Evolutionary conservation across 176 grass and related monocot species (phyloP), one percentile per base, ranked within the genome.

Genomic region (Elaeis guineensis): DNA sequence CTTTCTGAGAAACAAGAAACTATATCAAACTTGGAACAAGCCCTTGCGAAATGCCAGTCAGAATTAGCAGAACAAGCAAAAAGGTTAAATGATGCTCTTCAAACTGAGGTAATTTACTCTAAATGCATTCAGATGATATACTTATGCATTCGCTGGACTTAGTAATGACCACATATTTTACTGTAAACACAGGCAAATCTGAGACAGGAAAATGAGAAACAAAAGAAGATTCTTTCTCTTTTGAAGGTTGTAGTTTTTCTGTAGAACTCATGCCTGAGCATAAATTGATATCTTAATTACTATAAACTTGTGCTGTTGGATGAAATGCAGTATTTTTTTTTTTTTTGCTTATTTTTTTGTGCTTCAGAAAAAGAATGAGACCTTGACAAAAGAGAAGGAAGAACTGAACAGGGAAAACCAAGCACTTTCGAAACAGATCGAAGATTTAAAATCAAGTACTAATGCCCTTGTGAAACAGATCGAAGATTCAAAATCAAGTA

Each of bases 401-500:
- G 65, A 68, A 28, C 26, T 68, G n/a, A 68, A 29, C 52, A 93
- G 67, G 73, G 84, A 88, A 76, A 93, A 88, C 52, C 71, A 81
- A 72, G 74, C 48, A 52, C 72, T 88, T 39, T 67, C 55, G 57
- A 97, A 97, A 69, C 84, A 89, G 71, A 89, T 98, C 44, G 93
- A 98, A 75, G 93, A 92, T 66, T 77, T 86, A 28, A 98, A 89
- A 92, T 92, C 93, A 83, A 82, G 93, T 98, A 90, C 16, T 30
- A 30, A 30, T 30, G 74, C 51, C 57, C 72, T 89, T 44, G 60
- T 58, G 64, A 98, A 98, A 69, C 84, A 89, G 71, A 89, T 98
- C 48, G 93, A 98, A 72, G 93, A 89, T 66, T 77, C 83, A 25
- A 98, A 89, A 92, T 92, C 93, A 83, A 80, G 93, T 98, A 91